These are phyloP conservation scores for Blastobotrys petasosporus DNA, from an alignment of 1,139 yeast species.

Conservation along the genomic window DNA sequence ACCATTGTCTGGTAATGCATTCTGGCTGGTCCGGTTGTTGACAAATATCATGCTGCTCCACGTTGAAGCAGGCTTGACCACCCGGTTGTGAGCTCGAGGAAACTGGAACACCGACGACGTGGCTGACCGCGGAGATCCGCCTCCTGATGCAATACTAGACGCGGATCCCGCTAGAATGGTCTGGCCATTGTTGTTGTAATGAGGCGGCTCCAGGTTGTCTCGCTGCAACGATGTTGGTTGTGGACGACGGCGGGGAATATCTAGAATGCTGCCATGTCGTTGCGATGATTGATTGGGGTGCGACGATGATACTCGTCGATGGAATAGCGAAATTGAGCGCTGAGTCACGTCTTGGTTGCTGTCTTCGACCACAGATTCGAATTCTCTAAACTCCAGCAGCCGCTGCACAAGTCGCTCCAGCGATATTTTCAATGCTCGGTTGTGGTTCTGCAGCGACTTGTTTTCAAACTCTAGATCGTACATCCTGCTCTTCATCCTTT, in stretches of 20 bases:
- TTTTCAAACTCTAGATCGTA: slow-evolving; percentile 26
- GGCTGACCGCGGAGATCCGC: slow-evolving; percentile 4
- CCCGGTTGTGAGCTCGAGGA: slow-evolving; percentile 9
- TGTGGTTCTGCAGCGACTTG: slow-evolving; percentile 28
- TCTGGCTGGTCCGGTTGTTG: not conserved
- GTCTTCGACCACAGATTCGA: slow-evolving; percentile 29
- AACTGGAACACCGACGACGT: slow-evolving; percentile 9
- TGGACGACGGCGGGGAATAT: slow-evolving; percentile 6
- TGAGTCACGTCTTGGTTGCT: slow-evolving; percentile 14
- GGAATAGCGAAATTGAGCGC: slow-evolving; percentile 28
- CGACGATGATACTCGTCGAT: slow-evolving; percentile 24
- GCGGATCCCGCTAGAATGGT: no score
- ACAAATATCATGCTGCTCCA: slow-evolving; percentile 15
- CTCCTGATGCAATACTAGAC: slow-evolving; percentile 2
- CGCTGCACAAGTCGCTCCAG: slow-evolving; percentile 33
- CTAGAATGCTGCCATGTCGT: not conserved
- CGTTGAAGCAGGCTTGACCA: slow-evolving; percentile 13
- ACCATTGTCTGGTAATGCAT: not conserved
- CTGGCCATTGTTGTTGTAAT: not conserved
- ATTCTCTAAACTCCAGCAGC: slow-evolving; percentile 29
- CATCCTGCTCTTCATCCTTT: slow-evolving; percentile 10
- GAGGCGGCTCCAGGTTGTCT: not conserved
- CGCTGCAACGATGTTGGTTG: no score
- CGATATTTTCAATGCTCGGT: slow-evolving; percentile 28
- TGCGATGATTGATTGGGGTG: not conserved